These are phyloP conservation scores for Scedosporium minutisporum DNA, from an alignment of 2,329 filamentous ascomycete genomes.

Conservation along the genomic window DNA sequence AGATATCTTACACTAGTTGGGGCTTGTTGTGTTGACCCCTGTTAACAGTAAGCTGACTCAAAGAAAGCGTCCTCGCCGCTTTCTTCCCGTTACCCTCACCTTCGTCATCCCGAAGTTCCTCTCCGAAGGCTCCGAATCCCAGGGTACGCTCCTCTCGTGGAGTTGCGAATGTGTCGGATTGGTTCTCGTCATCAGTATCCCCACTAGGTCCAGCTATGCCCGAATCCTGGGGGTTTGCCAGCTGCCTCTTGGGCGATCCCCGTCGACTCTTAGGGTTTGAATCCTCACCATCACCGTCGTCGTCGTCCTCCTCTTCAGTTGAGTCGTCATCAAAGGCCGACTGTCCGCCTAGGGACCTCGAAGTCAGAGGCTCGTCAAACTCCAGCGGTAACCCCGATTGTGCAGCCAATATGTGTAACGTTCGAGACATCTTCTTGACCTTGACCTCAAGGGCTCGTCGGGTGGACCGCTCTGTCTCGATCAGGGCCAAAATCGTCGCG, in stretches of 20 bases:
- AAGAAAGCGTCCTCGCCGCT: slow-evolving; percentile 54
- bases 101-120: slow-evolving; percentile 28
- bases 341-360: slow-evolving; percentile 5
- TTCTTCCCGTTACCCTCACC: slow-evolving; percentile 33
- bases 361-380: slow-evolving; percentile 2
- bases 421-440: slow-evolving; percentile 42
- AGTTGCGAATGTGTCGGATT: slow-evolving; percentile 41
- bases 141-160: slow-evolving; percentile 34
- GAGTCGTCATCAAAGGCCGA: slow-evolving; percentile 6
- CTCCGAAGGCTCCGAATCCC: slow-evolving; percentile 30
- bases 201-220: slow-evolving; percentile 20
- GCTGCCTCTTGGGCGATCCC: slow-evolving; percentile 3
- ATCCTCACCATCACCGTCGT: slow-evolving; percentile 11
- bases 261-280: slow-evolving; percentile 11
- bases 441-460: slow-evolving; percentile 46
- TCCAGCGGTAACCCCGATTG: not conserved
- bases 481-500: slow-evolving; percentile 37
- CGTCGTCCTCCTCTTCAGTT: slow-evolving; percentile 8
- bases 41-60: slow-evolving; percentile 48
- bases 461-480: slow-evolving; percentile 47
- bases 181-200: slow-evolving; percentile 30
- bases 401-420: slow-evolving; percentile 34
- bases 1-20: not conserved
- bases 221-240: slow-evolving; percentile 20
- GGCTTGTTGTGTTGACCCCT: slow-evolving; percentile 12